A percentile compares a stretch with the other conserved stretches of the same genome.
phyloP scores from a whole-genome alignment of 2,329 filamentous ascomycete species.

The Botryotinia convoluta region DNA sequence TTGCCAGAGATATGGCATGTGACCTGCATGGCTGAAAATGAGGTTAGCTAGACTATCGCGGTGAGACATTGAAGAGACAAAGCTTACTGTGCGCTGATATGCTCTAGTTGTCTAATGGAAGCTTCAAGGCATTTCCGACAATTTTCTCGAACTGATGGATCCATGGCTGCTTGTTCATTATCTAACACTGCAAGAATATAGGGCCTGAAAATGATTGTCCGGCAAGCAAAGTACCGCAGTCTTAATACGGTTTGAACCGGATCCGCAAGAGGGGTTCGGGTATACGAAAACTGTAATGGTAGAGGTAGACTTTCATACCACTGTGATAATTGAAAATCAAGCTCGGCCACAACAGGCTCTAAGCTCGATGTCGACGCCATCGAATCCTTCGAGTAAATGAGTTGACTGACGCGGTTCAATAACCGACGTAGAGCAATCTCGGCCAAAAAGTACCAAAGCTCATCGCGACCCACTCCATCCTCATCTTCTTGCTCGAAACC shows the following conservation, averaged over 20 bases:
- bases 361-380: slow-evolving; percentile 69
- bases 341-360: slow-evolving; percentile 73
- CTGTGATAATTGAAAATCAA: slow-evolving; percentile 79
- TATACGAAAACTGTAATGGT: slow-evolving; percentile 75
- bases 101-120: slow-evolving; percentile 74
- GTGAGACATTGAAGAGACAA: background rate
- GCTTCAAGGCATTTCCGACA: slow-evolving; percentile 81
- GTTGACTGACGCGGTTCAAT: slow-evolving; percentile 74
- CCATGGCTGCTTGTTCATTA: slow-evolving; percentile 69
- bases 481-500: slow-evolving; percentile 70
- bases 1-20: slow-evolving; percentile 85
- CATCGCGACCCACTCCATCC: slow-evolving; percentile 66
- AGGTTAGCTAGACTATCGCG: slow-evolving; percentile 23
- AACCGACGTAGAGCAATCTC: slow-evolving; percentile 77
- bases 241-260: slow-evolving; percentile 77
- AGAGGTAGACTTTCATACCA: slow-evolving; percentile 79
- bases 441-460: slow-evolving; percentile 82
- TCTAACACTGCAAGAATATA: slow-evolving; percentile 79
- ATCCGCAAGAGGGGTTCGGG: slow-evolving; percentile 63
- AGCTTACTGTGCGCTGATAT: slow-evolving; percentile 72
- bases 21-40: slow-evolving; percentile 65
- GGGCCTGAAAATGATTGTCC: slow-evolving; percentile 81
- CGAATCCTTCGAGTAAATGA: slow-evolving; percentile 74
- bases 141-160: slow-evolving; percentile 71
- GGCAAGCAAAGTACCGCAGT: slow-evolving; percentile 78